phyloP scores from a whole-genome alignment of 192 early-diverging fungal species.

The Entomortierella beljakovae region DNA sequence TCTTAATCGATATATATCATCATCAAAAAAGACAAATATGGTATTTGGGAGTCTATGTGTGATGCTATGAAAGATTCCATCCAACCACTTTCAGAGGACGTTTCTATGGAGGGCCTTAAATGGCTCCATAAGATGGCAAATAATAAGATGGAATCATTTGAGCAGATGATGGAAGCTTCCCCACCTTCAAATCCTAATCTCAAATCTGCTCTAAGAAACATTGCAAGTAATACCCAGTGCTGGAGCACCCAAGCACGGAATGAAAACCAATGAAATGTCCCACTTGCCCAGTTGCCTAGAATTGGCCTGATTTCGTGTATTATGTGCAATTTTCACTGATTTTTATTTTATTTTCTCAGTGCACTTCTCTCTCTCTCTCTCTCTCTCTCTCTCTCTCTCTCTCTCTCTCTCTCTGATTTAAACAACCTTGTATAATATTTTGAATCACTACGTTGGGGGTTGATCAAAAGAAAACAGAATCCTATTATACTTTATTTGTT shows the following conservation, averaged over 20 bases:
- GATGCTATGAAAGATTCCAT: conserved; percentile 7
- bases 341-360: too few species aligned
- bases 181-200: conserved; percentile 17
- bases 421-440: too few species aligned
- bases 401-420: too few species aligned
- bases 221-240: conserved; percentile 8
- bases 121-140: conserved; percentile 1
- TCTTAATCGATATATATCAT: conserved; percentile 4
- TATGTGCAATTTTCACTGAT: too few species aligned
- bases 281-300: too few species aligned
- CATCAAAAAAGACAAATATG: conserved; percentile 2
- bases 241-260: conserved; percentile 21
- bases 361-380: too few species aligned
- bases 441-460: too few species aligned
- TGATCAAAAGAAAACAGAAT: too few species aligned
- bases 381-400: too few species aligned
- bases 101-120: neutral
- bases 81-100: neutral
- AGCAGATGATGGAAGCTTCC: conserved; percentile 4
- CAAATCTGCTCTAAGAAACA: conserved; percentile 21
- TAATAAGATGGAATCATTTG: neutral
- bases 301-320: too few species aligned
- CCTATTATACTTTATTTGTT: too few species aligned
- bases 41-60: neutral
- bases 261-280: conserved; percentile 14